Evolutionary conservation across 345 rosid genomes (phyloP).

Genomic region (Citrus sinensis): DVS_A1.0 CM039167.1:25853501-25854000

Average conservation of each 20-base stretch:
- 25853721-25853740: neutral
- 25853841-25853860: constrained; percentile 96
- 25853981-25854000: constrained; percentile 95
- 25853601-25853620: constrained; percentile 72
- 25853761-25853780: neutral
- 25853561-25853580: constrained; percentile 64
- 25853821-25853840: constrained; percentile 93
- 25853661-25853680: constrained; percentile 92
- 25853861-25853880: constrained; percentile 96
- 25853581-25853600: constrained; percentile 68
- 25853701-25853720: constrained; percentile 29
- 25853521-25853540: neutral
- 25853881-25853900: constrained; percentile 91
- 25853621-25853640: constrained; percentile 71
- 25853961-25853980: constrained; percentile 89
- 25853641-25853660: constrained; percentile 92
- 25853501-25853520: neutral
- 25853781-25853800: constrained; percentile 45
- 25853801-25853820: constrained; percentile 89
- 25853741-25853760: neutral
- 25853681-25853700: constrained; percentile 96
- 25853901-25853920: constrained; percentile 87
- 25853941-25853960: constrained; percentile 71
- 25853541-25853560: constrained; percentile 62
- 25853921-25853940: constrained; percentile 56